Percentiles rank a stretch among this genome's conserved stretches.
These are phyloP conservation scores for Tetrahymena malaccensis DNA, from an alignment of 73 alveolate species.

Conservation along the genomic window DNA sequence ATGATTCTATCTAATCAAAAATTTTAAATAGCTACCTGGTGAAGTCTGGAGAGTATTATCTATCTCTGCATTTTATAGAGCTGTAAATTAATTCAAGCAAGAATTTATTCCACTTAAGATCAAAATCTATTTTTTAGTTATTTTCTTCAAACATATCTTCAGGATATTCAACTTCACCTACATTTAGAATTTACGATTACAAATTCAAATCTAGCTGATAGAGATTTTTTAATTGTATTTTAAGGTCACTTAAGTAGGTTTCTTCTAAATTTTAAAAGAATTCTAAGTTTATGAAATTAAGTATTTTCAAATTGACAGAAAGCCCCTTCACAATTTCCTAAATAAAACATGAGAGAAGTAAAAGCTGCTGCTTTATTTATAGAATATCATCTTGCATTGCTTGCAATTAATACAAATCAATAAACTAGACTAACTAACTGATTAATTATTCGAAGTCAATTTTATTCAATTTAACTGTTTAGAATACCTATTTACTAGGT, in stretches of 20 bases:
- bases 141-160: no score
- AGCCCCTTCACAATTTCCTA: background rate
- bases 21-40: background rate
- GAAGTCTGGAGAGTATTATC: background rate
- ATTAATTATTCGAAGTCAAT: background rate
- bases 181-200: background rate
- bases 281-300: background rate
- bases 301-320: background rate
- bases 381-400: background rate
- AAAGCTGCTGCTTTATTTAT: background rate
- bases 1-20: background rate
- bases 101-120: background rate
- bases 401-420: background rate
- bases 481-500: background rate
- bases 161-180: background rate
- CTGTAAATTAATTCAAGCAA: background rate
- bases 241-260: background rate
- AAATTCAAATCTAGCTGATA: background rate
- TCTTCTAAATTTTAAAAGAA: background rate
- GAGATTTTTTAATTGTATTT: background rate
- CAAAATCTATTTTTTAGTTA: background rate
- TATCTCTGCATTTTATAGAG: background rate
- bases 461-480: background rate
- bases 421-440: background rate
- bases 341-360: background rate